phyloP scores from a whole-genome alignment of 2,329 filamentous ascomycete genomes.

The Ceratocystis destructans region DNA sequence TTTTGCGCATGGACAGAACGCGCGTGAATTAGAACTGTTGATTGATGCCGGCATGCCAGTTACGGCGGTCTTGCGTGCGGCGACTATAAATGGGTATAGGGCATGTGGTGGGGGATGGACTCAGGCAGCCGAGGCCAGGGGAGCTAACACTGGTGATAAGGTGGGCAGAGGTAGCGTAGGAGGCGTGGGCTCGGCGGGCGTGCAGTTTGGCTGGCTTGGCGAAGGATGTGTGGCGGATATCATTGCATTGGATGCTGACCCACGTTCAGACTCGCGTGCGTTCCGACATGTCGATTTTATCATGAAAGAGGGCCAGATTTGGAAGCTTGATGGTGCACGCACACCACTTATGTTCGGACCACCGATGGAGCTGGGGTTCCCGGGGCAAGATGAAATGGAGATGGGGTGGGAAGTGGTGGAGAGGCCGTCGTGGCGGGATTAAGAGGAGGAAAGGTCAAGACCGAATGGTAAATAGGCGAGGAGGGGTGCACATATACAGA shows the following conservation, averaged over 20 bases:
- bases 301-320: slow-evolving; percentile 43
- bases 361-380: background rate
- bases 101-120: slow-evolving; percentile 39
- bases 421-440: slow-evolving; percentile 15
- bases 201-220: slow-evolving; percentile 37
- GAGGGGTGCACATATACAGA: background rate
- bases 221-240: slow-evolving; percentile 38
- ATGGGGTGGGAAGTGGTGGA: slow-evolving; percentile 19
- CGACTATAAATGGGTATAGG: slow-evolving; percentile 41
- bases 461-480: background rate
- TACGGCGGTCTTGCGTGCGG: slow-evolving; percentile 36
- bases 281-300: slow-evolving; percentile 39
- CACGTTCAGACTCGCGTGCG: slow-evolving; percentile 29
- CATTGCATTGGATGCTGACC: slow-evolving; percentile 35
- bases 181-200: slow-evolving; percentile 17
- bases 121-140: background rate
- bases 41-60: slow-evolving; percentile 37
- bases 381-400: slow-evolving; percentile 12
- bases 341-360: slow-evolving; percentile 16
- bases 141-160: background rate
- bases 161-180: background rate
- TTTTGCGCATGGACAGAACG: slow-evolving; percentile 39
- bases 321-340: slow-evolving; percentile 29
- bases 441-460: background rate
- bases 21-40: slow-evolving; percentile 41